These are phyloP conservation scores for Bacterosira constricta DNA, from an alignment of 108 stramenopile species.

Conservation along the genomic window DNA sequence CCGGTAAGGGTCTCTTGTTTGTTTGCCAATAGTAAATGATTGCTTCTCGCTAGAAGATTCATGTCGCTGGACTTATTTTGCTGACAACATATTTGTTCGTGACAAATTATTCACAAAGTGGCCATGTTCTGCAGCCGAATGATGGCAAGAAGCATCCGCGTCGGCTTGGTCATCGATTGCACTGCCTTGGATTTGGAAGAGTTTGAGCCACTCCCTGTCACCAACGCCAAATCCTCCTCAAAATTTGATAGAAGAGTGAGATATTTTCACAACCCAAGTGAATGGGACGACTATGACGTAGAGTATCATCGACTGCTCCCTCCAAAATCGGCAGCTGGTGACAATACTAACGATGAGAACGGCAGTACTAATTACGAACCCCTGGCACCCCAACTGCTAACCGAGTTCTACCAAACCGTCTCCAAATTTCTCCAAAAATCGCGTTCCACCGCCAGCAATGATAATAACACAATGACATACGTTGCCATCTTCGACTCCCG, in stretches of 20 bases:
- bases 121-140: slow-evolving; percentile 50
- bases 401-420: slow-evolving; percentile 30
- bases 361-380: slow-evolving; percentile 7
- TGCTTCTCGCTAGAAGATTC: too few relatives aligned
- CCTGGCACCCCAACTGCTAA: slow-evolving; percentile 15
- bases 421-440: slow-evolving; percentile 37
- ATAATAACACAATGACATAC: slow-evolving; percentile 12
- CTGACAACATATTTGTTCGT: too few relatives aligned
- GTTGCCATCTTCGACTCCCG: slow-evolving; percentile 56
- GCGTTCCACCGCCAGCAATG: neutral
- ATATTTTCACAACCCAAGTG: slow-evolving; percentile 55
- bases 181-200: slow-evolving; percentile 52
- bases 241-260: slow-evolving; percentile 35
- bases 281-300: slow-evolving; percentile 60
- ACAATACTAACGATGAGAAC: slow-evolving; percentile 7
- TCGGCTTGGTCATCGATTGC: slow-evolving; percentile 55
- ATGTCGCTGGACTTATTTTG: too few relatives aligned
- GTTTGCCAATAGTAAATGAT: neutral
- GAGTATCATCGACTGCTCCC: slow-evolving; percentile 51
- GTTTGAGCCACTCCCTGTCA: slow-evolving; percentile 39
- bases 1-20: slow-evolving; percentile 6
- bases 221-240: neutral
- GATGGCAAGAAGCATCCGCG: slow-evolving; percentile 40
- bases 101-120: neutral
- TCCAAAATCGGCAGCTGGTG: slow-evolving; percentile 2